These are phyloP conservation scores for Mycena sp. DNA, from an alignment of 1,284 basidiomycete genomes.

Conservation along the genomic window DNA sequence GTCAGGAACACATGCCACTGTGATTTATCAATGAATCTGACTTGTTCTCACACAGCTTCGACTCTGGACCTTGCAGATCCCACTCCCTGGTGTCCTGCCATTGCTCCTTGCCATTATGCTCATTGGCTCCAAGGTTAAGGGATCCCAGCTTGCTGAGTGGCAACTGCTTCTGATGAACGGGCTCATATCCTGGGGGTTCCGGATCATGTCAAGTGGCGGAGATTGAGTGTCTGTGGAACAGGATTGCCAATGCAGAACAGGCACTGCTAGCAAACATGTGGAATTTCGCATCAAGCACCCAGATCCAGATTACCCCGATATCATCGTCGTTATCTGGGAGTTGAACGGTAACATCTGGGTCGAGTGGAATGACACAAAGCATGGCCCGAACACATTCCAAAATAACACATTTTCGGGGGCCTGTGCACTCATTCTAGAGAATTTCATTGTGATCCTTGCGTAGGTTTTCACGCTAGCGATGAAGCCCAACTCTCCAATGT, in stretches of 20 bases:
- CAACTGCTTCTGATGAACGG: constrained; percentile 27
- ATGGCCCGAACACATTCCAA: too few species aligned
- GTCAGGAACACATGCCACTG: too few species aligned
- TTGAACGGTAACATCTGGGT: too few species aligned
- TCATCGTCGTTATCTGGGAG: constrained; percentile 20
- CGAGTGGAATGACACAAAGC: too few species aligned
- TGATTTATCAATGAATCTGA: too few species aligned
- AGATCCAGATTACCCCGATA: not conserved
- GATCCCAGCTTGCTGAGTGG: constrained; percentile 25
- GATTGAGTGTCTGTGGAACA: constrained; percentile 44
- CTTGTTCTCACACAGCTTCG: too few species aligned
- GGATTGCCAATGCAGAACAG: constrained; percentile 29
- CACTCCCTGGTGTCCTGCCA: too few species aligned
- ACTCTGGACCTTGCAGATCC: constrained; percentile 6
- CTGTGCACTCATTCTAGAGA: constrained; percentile 37
- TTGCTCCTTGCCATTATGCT: constrained; percentile 40
- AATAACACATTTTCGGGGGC: constrained; percentile 44
- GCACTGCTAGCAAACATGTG: constrained; percentile 5
- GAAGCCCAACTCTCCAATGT: constrained; percentile 37
- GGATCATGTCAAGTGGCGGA: too few species aligned
- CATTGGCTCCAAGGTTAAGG: constrained; percentile 34
- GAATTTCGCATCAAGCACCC: constrained; percentile 25
- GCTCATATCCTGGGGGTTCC: too few species aligned
- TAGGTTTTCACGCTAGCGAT: too few species aligned
- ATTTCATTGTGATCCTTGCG: constrained; percentile 32